Percentiles rank a stretch among this genome's conserved stretches.
Conservation (phyloP, 139 green algal species). For the Closterium sp. region DNA sequence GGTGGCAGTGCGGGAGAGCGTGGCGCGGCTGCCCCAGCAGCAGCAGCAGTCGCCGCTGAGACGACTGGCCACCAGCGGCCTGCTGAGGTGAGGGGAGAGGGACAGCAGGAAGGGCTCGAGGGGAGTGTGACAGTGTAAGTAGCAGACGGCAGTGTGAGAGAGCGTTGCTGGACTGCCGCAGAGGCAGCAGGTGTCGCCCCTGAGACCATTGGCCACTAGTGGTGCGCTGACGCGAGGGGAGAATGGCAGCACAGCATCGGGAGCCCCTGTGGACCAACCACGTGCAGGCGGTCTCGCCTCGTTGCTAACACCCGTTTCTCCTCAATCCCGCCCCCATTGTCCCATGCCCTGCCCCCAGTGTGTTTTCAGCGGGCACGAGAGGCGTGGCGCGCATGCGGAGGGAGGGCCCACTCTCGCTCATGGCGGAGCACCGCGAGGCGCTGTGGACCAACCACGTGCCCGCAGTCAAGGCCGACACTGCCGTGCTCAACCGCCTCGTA, state of each 20-base stretch:
- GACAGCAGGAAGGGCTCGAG: too few species aligned
- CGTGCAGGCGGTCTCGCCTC: slow-evolving; percentile 60
- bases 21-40: not conserved
- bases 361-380: not conserved
- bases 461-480: slow-evolving; percentile 61
- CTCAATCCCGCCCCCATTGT: too few species aligned
- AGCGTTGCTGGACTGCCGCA: too few species aligned
- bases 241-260: slow-evolving; percentile 59
- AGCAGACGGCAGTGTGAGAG: too few species aligned
- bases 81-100: not conserved
- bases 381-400: slow-evolving; percentile 15
- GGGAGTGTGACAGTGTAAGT: not conserved
- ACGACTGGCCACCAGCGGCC: too few species aligned
- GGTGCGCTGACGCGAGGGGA: not conserved
- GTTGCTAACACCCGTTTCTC: too few species aligned
- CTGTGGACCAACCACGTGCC: slow-evolving; percentile 69
- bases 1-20: not conserved
- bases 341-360: too few species aligned
- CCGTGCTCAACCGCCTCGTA: slow-evolving; percentile 55
- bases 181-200: too few species aligned
- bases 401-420: slow-evolving; percentile 58
- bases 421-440: slow-evolving; percentile 63
- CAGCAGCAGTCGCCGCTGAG: slow-evolving; percentile 43
- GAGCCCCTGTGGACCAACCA: slow-evolving; percentile 69
- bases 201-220: too few species aligned